These are phyloP conservation scores for Aureobasidium sp. DNA, from an alignment of 2,329 filamentous ascomycete genomes.

Conservation along the genomic window DNA sequence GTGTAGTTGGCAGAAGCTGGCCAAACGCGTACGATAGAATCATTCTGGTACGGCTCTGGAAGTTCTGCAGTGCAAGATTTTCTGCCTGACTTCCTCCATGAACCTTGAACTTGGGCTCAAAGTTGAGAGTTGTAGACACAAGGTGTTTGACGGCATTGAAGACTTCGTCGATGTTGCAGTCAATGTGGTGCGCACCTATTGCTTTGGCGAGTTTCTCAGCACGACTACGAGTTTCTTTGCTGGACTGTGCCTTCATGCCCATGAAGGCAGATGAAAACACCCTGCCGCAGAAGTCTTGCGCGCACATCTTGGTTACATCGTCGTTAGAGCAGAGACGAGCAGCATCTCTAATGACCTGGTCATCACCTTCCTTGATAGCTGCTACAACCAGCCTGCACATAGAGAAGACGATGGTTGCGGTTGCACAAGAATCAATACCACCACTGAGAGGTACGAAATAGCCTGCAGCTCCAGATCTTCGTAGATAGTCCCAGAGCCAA, in stretches of 20 bases:
- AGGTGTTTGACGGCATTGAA: slow-evolving; percentile 55
- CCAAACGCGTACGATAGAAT: slow-evolving; percentile 59
- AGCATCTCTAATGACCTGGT: slow-evolving; percentile 50
- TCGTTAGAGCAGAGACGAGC: slow-evolving; percentile 48
- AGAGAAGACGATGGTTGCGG: slow-evolving; percentile 41
- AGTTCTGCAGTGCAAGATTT: slow-evolving; percentile 61
- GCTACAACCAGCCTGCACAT: slow-evolving; percentile 50
- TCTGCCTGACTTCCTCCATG: slow-evolving; percentile 55
- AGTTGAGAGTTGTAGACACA: slow-evolving; percentile 52
- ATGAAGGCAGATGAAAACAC: slow-evolving; percentile 63
- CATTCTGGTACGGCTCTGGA: slow-evolving; percentile 61
- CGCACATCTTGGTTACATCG: slow-evolving; percentile 42
- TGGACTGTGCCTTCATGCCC: slow-evolving; percentile 61
- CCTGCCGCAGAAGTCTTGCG: slow-evolving; percentile 53
- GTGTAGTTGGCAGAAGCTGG: slow-evolving; percentile 54
- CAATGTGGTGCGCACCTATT: slow-evolving; percentile 66
- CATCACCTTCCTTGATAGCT: slow-evolving; percentile 44
- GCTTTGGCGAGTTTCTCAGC: slow-evolving; percentile 53
- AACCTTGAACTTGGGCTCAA: slow-evolving; percentile 56
- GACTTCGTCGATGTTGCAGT: slow-evolving; percentile 66
- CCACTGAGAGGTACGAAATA: slow-evolving; percentile 53
- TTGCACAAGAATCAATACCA: slow-evolving; percentile 56
- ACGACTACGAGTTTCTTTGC: slow-evolving; percentile 58
- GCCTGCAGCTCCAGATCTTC: slow-evolving; percentile 46
- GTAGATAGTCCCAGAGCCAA: slow-evolving; percentile 60